Percentiles rank a stretch among this genome's conserved stretches.
These are phyloP conservation scores for Athelia psychrophila DNA, from an alignment of 1,284 basidiomycete genomes.

Conservation along the genomic window DNA sequence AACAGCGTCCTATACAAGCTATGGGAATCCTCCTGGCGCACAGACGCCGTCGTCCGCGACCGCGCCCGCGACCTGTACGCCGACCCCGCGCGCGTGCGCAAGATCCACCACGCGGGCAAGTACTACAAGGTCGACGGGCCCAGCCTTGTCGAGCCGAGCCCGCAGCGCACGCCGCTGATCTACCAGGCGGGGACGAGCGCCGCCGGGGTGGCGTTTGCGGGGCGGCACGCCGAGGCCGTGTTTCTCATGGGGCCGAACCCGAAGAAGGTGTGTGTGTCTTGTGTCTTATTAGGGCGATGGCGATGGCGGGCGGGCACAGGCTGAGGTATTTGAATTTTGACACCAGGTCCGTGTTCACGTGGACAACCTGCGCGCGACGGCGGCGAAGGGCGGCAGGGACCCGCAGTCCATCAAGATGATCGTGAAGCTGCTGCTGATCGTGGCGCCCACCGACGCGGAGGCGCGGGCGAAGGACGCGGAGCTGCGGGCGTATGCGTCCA, in stretches of 20 bases:
- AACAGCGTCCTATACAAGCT: background rate
- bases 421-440: background rate
- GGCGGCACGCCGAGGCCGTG: background rate
- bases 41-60: background rate
- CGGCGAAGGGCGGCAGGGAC: background rate
- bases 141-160: background rate
- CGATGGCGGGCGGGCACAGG: too few species aligned
- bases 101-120: background rate
- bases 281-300: too few species aligned
- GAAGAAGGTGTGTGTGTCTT: background rate
- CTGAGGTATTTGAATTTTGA: too few species aligned
- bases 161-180: background rate
- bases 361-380: background rate
- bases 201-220: background rate
- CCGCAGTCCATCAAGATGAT: background rate
- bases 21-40: background rate
- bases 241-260: background rate
- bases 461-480: background rate
- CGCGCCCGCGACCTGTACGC: background rate
- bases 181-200: background rate
- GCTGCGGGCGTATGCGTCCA: background rate
- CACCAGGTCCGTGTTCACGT: background rate
- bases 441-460: background rate
- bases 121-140: background rate
- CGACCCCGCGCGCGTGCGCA: background rate